phyloP scores from a whole-genome alignment of 1,284 basidiomycete species.

The Austropuccinia psidii region DNA sequence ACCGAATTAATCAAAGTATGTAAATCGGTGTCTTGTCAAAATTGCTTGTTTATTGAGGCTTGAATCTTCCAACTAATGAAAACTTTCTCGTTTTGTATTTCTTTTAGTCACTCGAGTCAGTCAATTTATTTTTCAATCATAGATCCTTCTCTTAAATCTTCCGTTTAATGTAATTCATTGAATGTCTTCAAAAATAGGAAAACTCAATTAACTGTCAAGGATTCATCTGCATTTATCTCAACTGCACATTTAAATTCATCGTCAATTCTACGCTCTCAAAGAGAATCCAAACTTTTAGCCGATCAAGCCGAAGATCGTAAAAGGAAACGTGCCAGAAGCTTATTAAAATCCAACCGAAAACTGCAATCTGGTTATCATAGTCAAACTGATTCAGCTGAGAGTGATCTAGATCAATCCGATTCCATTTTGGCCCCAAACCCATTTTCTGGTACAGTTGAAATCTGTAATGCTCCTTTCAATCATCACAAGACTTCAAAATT shows the following conservation, averaged over 20 bases:
- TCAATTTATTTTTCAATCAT: not conserved
- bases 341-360: slow-evolving; percentile 14
- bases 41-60: not conserved
- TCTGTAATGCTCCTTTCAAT: not conserved
- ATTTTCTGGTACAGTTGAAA: slow-evolving; percentile 22
- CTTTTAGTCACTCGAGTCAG: slow-evolving; percentile 22
- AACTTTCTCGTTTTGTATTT: not conserved
- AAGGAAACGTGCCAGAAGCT: slow-evolving; percentile 2
- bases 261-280: slow-evolving; percentile 11
- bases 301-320: slow-evolving; percentile 4
- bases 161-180: not conserved
- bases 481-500: not conserved
- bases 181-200: not conserved
- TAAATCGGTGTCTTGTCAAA: not conserved
- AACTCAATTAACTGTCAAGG: slow-evolving; percentile 34
- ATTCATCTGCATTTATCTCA: slow-evolving; percentile 28
- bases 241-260: slow-evolving; percentile 26
- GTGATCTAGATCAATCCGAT: not conserved
- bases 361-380: slow-evolving; percentile 27
- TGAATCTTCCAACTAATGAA: not conserved
- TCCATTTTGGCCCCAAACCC: not conserved
- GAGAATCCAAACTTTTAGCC: not conserved
- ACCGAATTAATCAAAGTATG: slow-evolving; percentile 25
- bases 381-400: slow-evolving; percentile 21
- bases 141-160: not conserved